Evolutionary conservation across 495 filamentous ascomycete species (phyloP).

Genomic region (Baudoinia panamericana): DNA sequence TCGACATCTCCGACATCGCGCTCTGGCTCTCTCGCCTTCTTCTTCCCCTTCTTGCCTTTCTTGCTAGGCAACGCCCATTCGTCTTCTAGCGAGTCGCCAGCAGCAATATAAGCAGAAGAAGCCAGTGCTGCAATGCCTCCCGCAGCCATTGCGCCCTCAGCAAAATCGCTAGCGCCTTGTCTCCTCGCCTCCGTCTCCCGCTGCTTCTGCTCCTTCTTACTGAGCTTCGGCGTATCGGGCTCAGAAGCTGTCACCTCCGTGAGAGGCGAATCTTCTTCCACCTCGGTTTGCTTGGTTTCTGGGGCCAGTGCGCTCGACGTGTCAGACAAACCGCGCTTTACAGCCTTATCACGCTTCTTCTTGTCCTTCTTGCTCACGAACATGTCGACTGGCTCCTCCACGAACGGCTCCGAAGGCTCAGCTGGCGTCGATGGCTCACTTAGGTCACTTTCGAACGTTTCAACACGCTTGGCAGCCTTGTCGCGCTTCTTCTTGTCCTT

Average conservation of each 20-base stretch:
- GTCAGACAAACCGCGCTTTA: conserved; percentile 6
- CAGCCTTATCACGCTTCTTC: conserved; percentile 19
- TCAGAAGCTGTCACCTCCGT: conserved; percentile 10
- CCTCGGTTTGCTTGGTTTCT: neutral
- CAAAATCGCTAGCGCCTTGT: conserved; percentile 19
- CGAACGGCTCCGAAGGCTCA: neutral
- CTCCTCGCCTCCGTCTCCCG: conserved; percentile 14
- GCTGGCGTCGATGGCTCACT: conserved; percentile 3
- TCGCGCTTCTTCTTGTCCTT: conserved; percentile 3
- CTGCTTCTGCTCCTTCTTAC: conserved; percentile 21
- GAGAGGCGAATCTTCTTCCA: neutral
- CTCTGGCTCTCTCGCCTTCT: conserved; percentile 8
- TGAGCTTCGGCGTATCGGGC: conserved; percentile 9
- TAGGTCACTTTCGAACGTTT: neutral
- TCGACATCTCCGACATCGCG: conserved; percentile 13
- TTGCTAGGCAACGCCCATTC: conserved; percentile 5
- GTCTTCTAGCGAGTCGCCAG: neutral
- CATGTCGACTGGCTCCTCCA: conserved; percentile 2
- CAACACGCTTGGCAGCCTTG: neutral
- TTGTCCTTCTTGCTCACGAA: conserved; percentile 18
- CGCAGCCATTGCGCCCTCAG: conserved; percentile 3
- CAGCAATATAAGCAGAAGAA: neutral
- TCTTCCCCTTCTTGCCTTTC: conserved; percentile 19
- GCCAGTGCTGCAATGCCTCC: conserved; percentile 13
- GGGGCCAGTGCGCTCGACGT: neutral